Percentiles rank a stretch among this genome's conserved stretches.
Evolutionary conservation across 164 flowering plant genomes (phyloP).

Genomic region (Magnolia officinalis): DNA sequence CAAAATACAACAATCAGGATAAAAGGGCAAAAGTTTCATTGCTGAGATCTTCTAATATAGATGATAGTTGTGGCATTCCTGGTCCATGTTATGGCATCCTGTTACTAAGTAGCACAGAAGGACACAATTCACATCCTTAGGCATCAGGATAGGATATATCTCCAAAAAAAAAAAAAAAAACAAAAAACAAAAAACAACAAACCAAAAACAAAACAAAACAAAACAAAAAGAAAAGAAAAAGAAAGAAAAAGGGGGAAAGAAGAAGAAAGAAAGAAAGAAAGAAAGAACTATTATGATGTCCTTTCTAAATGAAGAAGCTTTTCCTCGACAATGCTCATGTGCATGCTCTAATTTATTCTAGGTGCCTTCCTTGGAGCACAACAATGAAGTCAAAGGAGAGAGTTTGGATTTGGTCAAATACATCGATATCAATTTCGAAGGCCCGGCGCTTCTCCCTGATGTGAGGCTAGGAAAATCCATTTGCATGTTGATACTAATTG

Average conservation of each 20-base stretch:
- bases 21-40: no score
- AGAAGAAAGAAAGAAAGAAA: neutral
- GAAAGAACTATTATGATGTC: neutral
- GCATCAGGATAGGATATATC: neutral
- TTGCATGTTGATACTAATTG: neutral
- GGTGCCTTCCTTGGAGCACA: conserved; percentile 90
- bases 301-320: neutral
- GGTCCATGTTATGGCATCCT: no score
- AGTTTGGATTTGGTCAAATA: conserved; percentile 80
- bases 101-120: neutral
- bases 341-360: conserved; percentile 8
- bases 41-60: no score
- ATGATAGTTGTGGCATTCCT: no score
- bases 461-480: conserved; percentile 34
- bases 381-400: conserved; percentile 73
- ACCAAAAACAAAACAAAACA: no score
- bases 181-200: no score
- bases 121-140: neutral
- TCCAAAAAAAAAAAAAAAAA: no score
- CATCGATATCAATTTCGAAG: conserved; percentile 70
- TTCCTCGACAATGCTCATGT: neutral
- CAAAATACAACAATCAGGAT: no score
- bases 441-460: conserved; percentile 67
- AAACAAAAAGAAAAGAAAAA: no score
- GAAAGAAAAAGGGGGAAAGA: no score